A percentile compares a stretch with the other conserved stretches of the same genome.
Conservation (phyloP, 805 yeast species). For the Starmerella asiatica region DNA sequence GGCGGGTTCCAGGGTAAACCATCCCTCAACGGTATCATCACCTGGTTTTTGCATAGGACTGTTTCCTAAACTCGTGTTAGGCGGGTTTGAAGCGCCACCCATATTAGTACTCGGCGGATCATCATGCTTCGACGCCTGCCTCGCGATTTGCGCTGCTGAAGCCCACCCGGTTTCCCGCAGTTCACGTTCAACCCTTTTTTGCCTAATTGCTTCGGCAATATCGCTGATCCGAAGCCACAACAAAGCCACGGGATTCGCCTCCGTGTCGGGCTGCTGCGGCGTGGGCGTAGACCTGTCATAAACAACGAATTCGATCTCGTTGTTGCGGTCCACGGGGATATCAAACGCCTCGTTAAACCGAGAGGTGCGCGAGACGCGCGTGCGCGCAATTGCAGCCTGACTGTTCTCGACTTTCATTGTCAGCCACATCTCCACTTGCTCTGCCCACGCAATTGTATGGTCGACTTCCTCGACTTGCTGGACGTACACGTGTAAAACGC, state of each 20-base stretch:
- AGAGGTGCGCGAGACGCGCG: conserved; percentile 50
- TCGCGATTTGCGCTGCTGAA: conserved; percentile 42
- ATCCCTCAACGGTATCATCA: conserved; percentile 39
- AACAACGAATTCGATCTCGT: conserved; percentile 78
- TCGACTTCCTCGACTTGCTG: conserved; percentile 78
- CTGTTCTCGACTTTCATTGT: conserved; percentile 19
- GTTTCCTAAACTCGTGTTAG: neutral
- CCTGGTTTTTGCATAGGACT: neutral
- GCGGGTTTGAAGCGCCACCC: neutral
- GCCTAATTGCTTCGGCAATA: conserved; percentile 86
- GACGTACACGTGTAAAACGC: conserved; percentile 59
- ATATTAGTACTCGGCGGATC: neutral
- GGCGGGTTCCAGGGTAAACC: conserved; percentile 88
- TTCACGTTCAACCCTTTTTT: conserved; percentile 56
- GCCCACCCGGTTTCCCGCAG: conserved; percentile 60
- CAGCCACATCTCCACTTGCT: conserved; percentile 82
- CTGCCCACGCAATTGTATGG: conserved; percentile 62
- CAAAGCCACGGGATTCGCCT: conserved; percentile 61
- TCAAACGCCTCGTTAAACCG: conserved; percentile 68
- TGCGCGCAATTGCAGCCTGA: conserved; percentile 43
- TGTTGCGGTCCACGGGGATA: conserved; percentile 74
- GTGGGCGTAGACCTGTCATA: conserved; percentile 43
- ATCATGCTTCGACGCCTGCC: neutral
- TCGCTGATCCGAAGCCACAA: conserved; percentile 86
- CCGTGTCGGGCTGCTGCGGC: neutral